These are phyloP conservation scores for Gypsophila paniculata DNA, from an alignment of 179 eudicot species.

Conservation along the genomic window DNA sequence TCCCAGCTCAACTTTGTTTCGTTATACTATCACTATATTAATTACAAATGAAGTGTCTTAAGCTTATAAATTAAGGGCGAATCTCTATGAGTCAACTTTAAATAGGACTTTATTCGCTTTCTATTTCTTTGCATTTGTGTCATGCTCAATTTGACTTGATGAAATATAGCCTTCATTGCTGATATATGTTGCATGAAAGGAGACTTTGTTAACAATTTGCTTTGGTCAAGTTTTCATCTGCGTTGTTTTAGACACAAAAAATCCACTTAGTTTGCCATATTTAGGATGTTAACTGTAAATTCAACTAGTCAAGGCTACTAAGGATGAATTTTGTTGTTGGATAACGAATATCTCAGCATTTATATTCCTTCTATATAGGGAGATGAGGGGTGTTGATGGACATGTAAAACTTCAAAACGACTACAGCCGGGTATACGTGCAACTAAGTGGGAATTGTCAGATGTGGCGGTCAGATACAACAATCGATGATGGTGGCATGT, in stretches of 20 bases:
- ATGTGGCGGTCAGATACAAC: constrained; percentile 70
- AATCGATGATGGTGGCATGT: constrained; percentile 85
- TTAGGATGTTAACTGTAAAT: neutral
- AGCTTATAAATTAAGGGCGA: neutral
- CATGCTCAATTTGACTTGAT: neutral
- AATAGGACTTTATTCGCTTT: constrained; percentile 6
- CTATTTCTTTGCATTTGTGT: neutral
- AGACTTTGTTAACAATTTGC: neutral
- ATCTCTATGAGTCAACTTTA: constrained; percentile 8
- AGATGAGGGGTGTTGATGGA: constrained; percentile 80
- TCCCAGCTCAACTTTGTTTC: constrained; percentile 7
- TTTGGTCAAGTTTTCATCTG: neutral
- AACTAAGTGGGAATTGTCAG: constrained; percentile 76
- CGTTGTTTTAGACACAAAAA: neutral
- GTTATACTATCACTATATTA: neutral
- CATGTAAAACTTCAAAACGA: constrained; percentile 81
- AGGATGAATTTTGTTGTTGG: constrained; percentile 4
- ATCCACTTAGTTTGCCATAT: neutral
- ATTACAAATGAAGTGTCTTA: neutral
- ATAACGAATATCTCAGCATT: constrained; percentile 5
- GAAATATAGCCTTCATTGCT: neutral
- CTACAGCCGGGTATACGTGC: constrained; percentile 81
- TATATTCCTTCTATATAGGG: constrained; percentile 40
- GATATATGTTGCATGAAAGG: neutral
- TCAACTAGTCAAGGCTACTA: neutral